phyloP scores from a whole-genome alignment of 768 basidiomycete species.

The Termitomyces sp. region DNA sequence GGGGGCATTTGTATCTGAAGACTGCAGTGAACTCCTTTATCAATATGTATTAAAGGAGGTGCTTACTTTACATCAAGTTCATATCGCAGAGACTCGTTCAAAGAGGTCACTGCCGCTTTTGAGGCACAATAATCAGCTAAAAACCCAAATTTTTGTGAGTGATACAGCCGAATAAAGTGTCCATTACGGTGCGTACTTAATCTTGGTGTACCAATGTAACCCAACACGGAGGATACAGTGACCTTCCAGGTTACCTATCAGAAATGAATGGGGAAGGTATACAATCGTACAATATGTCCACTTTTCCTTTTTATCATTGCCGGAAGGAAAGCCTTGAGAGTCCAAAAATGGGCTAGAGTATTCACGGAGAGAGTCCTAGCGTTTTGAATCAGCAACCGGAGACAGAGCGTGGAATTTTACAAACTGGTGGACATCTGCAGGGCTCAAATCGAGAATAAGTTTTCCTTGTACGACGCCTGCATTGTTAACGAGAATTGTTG shows the following conservation, averaged over 20 bases:
- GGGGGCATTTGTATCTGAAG: slow-evolving; percentile 60
- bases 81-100: slow-evolving; percentile 82
- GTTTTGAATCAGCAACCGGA: not conserved
- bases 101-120: slow-evolving; percentile 79
- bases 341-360: slow-evolving; percentile 86
- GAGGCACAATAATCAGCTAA: slow-evolving; percentile 87
- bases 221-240: slow-evolving; percentile 72
- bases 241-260: slow-evolving; percentile 38
- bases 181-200: slow-evolving; percentile 49
- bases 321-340: slow-evolving; percentile 89
- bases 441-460: slow-evolving; percentile 68
- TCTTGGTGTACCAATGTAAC: slow-evolving; percentile 65
- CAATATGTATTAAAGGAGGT: not conserved
- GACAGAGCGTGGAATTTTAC: not conserved
- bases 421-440: slow-evolving; percentile 79
- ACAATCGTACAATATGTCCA: slow-evolving; percentile 77
- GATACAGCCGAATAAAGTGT: not conserved
- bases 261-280: not conserved
- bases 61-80: slow-evolving; percentile 77
- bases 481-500: slow-evolving; percentile 90
- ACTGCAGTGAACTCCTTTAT: not conserved
- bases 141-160: not conserved
- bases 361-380: slow-evolving; percentile 87
- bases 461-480: slow-evolving; percentile 94
- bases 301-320: slow-evolving; percentile 68